These are phyloP conservation scores for Fonsecaea erecta DNA, from an alignment of 2,329 filamentous ascomycete genomes.

Conservation along the genomic window DNA sequence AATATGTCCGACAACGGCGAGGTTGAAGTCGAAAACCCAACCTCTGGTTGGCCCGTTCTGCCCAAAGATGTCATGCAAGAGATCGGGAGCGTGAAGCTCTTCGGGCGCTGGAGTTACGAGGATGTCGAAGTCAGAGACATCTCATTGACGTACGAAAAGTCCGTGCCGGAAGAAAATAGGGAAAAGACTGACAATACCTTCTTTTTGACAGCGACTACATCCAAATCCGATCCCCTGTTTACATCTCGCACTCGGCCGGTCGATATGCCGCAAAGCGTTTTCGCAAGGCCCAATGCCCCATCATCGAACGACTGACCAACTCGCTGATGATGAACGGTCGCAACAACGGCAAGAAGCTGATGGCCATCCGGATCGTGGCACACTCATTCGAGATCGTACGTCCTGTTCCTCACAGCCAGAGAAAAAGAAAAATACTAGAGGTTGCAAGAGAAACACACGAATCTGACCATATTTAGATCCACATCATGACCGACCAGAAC, in stretches of 20 bases:
- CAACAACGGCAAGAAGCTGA: constrained; percentile 99
- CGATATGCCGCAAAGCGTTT: constrained; percentile 99
- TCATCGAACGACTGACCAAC: constrained; percentile 99
- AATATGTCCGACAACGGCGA: constrained; percentile 63
- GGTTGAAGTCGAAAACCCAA: constrained; percentile 84
- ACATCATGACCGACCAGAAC: constrained; percentile 99
- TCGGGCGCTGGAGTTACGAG: constrained; percentile 98
- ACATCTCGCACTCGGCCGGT: constrained; percentile 97
- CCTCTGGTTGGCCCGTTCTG: constrained; percentile 70
- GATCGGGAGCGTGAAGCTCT: constrained; percentile 92
- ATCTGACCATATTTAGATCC: constrained; percentile 68
- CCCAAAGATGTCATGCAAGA: constrained; percentile 91
- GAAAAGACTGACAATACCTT: constrained; percentile 41
- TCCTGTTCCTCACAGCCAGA: constrained; percentile 41
- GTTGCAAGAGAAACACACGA: not conserved
- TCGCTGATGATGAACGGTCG: constrained; percentile 99
- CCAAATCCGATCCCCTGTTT: constrained; percentile 98
- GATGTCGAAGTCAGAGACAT: constrained; percentile 99
- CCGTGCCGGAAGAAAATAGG: not conserved
- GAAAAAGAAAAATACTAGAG: constrained; percentile 9
- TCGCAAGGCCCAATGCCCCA: constrained; percentile 99
- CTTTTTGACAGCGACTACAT: constrained; percentile 84
- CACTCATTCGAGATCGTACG: constrained; percentile 99
- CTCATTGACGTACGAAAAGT: constrained; percentile 87
- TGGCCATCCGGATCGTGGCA: constrained; percentile 98